Evolutionary conservation across 805 yeast species (phyloP), one percentile per base, ranked within the genome.

Genomic region (Candida adriatica): DNA sequence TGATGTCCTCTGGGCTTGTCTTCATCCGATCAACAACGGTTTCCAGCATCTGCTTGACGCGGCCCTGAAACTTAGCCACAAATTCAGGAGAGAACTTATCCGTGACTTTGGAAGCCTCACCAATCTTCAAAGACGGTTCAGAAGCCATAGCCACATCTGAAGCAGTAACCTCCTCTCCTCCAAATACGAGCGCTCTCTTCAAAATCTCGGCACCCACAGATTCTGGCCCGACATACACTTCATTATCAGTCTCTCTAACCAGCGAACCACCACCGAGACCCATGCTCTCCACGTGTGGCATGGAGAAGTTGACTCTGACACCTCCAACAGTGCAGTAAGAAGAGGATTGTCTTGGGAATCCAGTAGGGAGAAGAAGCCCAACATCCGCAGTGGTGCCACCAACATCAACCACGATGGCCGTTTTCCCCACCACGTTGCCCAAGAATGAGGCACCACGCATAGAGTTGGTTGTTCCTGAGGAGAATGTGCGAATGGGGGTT

Each of bases 381-480:
- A 64, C 66, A 42, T 66, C 72, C 11, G 70, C 48, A 5, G 73
- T 66, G 10, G 73, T 66, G 8, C 72, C 73, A 8, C 73, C 73
- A 26, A 66, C 59, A 45, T 67, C 73, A 22, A 58, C 58, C 6
- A 67, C 69, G 27, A 63, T 45, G 9, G 56, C 49, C 27, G 45
- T 38, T 20, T 43, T 37, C 10, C 50, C 53, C 4, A 34, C 45
- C 42, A 8, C 45, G 30, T 24, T 53, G 35, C 64, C 58, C 11
- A 66, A 44, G 34, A 62, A 61, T 1, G 68, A 56, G 2, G 72
- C 71, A 22, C 68, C 68, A 33, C 66, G 41, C 62, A 64, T 62
- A 6, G 68, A 63, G 34, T 64, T 63, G 13, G 69, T 66, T 7
- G 70, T 66, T 19, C 72, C 71, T 8, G 70, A 64, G 6, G 66